Conservation (phyloP, 2,329 filamentous ascomycete species). For the Paecilomyces variotii region DNA sequence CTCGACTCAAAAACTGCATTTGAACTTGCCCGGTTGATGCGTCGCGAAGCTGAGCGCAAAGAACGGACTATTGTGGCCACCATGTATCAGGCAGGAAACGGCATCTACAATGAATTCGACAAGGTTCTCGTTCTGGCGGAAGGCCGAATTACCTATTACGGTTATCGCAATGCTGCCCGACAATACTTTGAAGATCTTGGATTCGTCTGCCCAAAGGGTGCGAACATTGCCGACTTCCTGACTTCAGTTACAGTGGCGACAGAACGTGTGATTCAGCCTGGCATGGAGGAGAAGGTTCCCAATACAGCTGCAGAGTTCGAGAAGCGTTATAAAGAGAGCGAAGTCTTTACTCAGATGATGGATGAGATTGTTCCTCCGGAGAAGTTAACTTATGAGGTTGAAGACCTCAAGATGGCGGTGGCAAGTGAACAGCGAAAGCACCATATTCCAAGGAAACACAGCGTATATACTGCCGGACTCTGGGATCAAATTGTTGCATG, state of each 20-base stretch:
- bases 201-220: conserved; percentile 53
- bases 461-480: conserved; percentile 23
- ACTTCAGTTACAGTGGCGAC: conserved; percentile 55
- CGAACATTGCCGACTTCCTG: conserved; percentile 58
- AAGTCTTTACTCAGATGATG: conserved; percentile 45
- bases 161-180: conserved; percentile 47
- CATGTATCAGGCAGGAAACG: conserved; percentile 61
- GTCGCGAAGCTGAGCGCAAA: conserved; percentile 53
- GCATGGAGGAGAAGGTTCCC: conserved; percentile 22
- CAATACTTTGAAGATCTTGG: conserved; percentile 58
- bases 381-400: conserved; percentile 20
- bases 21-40: conserved; percentile 50
- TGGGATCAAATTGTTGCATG: conserved; percentile 38
- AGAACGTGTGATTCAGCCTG: conserved; percentile 33
- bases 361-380: conserved; percentile 32
- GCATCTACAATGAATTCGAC: conserved; percentile 60
- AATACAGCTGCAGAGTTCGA: conserved; percentile 37
- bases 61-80: conserved; percentile 54
- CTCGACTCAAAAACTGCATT: conserved; percentile 58
- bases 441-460: conserved; percentile 21
- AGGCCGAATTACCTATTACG: conserved; percentile 58
- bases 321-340: conserved; percentile 42
- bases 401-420: conserved; percentile 21
- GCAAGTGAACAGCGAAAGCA: conserved; percentile 22
- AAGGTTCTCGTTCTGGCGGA: conserved; percentile 60